Conservation (phyloP, 257 asterid species). For the Asclepias syriaca region DNA sequence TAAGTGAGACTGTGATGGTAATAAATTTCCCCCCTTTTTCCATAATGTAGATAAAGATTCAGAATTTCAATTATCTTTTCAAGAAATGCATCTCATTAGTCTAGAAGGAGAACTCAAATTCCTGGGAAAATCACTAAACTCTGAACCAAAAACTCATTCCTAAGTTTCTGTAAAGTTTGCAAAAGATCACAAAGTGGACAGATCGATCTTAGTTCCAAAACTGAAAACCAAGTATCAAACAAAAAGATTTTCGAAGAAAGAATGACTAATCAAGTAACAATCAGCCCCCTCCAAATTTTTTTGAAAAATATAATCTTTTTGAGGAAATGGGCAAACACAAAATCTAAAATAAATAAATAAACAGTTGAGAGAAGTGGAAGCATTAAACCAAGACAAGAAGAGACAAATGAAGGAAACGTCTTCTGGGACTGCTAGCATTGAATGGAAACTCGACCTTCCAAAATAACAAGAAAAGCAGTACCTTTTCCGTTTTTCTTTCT, state of each 20-base stretch:
- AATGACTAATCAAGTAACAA: background rate
- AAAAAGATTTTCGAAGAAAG: background rate
- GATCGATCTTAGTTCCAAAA: conserved; percentile 1
- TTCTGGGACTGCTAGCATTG: background rate
- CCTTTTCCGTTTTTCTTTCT: background rate
- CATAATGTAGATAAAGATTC: background rate
- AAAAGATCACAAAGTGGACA: background rate
- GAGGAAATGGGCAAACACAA: background rate
- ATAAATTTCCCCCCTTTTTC: background rate
- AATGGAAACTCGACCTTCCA: background rate
- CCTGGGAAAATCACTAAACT: background rate
- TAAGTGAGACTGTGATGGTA: background rate
- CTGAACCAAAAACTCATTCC: background rate
- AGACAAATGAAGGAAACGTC: background rate
- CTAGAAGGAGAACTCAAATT: background rate
- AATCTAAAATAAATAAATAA: no score
- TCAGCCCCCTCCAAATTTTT: background rate
- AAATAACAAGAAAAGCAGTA: background rate
- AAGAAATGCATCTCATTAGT: background rate
- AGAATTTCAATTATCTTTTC: conserved; percentile 4
- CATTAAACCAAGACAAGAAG: background rate
- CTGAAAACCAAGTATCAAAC: background rate
- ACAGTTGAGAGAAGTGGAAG: background rate
- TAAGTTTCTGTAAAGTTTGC: background rate
- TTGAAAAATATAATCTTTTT: background rate